Evolutionary conservation across 2,329 filamentous ascomycete genomes (phyloP).

Genomic region (Didymella lethalis): DNA sequence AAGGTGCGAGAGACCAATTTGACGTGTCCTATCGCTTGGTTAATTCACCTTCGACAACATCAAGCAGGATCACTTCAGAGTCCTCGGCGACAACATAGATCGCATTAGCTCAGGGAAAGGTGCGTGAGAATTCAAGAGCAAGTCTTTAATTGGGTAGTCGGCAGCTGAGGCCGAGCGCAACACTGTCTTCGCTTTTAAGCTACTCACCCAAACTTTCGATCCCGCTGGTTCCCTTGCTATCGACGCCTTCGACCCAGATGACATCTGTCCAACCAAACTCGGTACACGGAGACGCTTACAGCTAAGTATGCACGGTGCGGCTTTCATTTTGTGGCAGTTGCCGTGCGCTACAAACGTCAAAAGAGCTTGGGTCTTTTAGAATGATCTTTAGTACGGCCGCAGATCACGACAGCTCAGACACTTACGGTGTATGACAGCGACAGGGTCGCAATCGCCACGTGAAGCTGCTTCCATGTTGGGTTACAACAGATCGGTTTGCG

Average conservation of each 20-base stretch:
- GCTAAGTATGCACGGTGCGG: not conserved
- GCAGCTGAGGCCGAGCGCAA: not conserved
- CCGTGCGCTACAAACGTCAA: not conserved
- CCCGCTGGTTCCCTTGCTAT: not conserved
- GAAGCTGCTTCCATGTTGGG: not conserved
- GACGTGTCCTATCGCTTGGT: not conserved
- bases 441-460: not conserved
- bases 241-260: not conserved
- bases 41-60: not conserved
- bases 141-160: not conserved
- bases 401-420: not conserved
- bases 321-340: not conserved
- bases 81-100: not conserved
- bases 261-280: not conserved
- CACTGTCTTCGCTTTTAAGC: not conserved
- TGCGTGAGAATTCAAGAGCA: not conserved
- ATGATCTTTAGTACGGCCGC: not conserved
- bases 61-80: not conserved
- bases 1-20: not conserved
- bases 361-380: not conserved
- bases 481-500: not conserved
- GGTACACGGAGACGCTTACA: not conserved
- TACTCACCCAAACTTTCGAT: not conserved
- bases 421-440: not conserved
- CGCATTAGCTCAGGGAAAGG: not conserved